Percentiles rank a stretch among this genome's conserved stretches.
Evolutionary conservation across 495 filamentous ascomycete genomes (phyloP).

Genomic region (Podospora anserina): DNA sequence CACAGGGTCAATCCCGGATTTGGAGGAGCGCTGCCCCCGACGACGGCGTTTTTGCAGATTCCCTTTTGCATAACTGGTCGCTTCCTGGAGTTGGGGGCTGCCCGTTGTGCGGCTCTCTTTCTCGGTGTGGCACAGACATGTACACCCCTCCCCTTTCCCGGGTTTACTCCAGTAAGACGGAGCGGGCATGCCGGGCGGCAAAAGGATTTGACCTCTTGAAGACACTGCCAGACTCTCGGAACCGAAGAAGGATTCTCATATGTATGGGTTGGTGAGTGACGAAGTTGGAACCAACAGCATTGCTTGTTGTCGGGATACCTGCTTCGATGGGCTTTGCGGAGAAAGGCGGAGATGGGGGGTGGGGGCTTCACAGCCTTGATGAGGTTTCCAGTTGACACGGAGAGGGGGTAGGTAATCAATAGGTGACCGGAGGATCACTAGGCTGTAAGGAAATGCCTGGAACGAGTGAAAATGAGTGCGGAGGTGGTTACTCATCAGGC

Average conservation of each 20-base stretch:
- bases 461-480: background rate
- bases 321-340: background rate
- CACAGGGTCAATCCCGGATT: background rate
- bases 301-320: background rate
- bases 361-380: background rate
- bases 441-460: background rate
- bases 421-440: background rate
- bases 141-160: background rate
- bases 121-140: background rate
- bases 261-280: background rate
- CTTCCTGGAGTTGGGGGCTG: background rate
- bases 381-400: background rate
- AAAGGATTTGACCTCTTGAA: background rate
- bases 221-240: background rate
- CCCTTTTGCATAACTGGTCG: background rate
- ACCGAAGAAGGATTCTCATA: background rate
- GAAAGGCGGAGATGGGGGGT: background rate
- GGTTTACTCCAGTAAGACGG: background rate
- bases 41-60: background rate
- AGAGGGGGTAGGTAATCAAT: background rate
- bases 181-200: background rate
- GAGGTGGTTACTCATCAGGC: background rate
- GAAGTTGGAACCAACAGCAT: background rate
- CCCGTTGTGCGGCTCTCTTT: background rate
- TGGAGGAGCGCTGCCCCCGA: background rate